Conservation (phyloP, 2,329 filamentous ascomycete genomes). For the Albophoma yamanashiensis region DNA sequence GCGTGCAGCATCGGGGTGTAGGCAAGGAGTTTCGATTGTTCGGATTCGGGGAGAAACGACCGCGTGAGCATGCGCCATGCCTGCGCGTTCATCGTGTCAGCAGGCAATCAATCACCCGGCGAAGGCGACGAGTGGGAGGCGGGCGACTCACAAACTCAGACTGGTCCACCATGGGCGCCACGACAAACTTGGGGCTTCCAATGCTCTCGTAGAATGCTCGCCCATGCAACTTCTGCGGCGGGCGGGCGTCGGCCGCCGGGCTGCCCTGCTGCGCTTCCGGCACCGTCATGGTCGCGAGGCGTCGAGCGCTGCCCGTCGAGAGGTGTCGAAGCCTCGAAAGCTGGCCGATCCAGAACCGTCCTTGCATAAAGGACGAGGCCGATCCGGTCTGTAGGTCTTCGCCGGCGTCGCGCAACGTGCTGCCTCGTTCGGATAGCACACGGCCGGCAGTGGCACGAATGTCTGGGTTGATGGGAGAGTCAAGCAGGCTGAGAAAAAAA, state of each 20-base stretch:
- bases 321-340: not conserved
- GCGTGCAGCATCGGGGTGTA: constrained; percentile 98
- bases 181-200: constrained; percentile 78
- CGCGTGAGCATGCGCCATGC: constrained; percentile 96
- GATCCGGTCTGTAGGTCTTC: not conserved
- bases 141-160: constrained; percentile 74
- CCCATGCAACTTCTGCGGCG: constrained; percentile 61
- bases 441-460: not conserved
- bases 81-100: constrained; percentile 29
- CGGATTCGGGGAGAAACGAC: constrained; percentile 67
- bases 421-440: not conserved
- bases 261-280: constrained; percentile 7
- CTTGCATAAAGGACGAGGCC: not conserved
- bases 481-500: not conserved
- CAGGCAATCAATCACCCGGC: not conserved
- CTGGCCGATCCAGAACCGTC: not conserved
- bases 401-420: not conserved
- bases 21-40: constrained; percentile 59
- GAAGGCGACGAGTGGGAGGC: not conserved
- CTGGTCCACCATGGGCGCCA: constrained; percentile 97
- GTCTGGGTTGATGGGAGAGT: not conserved
- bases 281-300: constrained; percentile 20
- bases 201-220: constrained; percentile 92
- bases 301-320: constrained; percentile 3
- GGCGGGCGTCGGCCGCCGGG: constrained; percentile 9